A percentile compares a stretch with the other conserved stretches of the same genome.
Evolutionary conservation across 805 yeast species (phyloP).

Genomic region (Yarrowia keelungensis): DNA sequence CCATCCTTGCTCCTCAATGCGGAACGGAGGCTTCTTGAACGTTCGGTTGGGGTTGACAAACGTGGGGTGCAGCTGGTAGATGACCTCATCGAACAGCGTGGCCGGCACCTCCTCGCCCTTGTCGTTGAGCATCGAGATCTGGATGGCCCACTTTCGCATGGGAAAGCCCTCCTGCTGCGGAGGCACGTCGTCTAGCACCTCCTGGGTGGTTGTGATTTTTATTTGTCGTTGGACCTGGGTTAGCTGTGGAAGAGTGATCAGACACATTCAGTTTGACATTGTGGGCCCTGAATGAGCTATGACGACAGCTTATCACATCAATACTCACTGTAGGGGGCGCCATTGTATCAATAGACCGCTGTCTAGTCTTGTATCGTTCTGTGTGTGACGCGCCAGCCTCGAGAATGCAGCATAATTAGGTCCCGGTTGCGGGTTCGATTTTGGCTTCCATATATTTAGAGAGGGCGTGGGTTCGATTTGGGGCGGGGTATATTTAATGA

Average conservation of each 20-base stretch:
- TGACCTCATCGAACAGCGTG: conserved; percentile 85
- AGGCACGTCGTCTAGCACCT: conserved; percentile 77
- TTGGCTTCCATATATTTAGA: background rate
- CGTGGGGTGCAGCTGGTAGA: conserved; percentile 93
- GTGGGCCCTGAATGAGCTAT: no score
- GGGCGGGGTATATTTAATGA: background rate
- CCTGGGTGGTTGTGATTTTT: conserved; percentile 86
- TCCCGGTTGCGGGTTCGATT: background rate
- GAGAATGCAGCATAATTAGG: conserved; percentile 24
- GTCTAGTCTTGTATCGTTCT: conserved; percentile 21
- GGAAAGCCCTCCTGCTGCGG: conserved; percentile 91
- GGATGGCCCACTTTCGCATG: conserved; percentile 91
- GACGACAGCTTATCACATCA: background rate
- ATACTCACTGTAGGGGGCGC: conserved; percentile 38
- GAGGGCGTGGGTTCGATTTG: background rate
- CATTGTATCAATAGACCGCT: conserved; percentile 26
- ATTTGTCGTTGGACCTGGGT: conserved; percentile 76
- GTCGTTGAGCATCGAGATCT: conserved; percentile 74
- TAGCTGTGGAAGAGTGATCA: background rate
- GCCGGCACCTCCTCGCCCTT: conserved; percentile 88
- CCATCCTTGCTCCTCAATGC: conserved; percentile 94
- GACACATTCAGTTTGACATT: no score
- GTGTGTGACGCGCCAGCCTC: conserved; percentile 25
- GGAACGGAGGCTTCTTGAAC: conserved; percentile 82
- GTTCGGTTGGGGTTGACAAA: conserved; percentile 87